Evolutionary conservation across 129 eudicot species (phyloP), one percentile per base, ranked within the genome.

Genomic region (Silybum marianum): DNA sequence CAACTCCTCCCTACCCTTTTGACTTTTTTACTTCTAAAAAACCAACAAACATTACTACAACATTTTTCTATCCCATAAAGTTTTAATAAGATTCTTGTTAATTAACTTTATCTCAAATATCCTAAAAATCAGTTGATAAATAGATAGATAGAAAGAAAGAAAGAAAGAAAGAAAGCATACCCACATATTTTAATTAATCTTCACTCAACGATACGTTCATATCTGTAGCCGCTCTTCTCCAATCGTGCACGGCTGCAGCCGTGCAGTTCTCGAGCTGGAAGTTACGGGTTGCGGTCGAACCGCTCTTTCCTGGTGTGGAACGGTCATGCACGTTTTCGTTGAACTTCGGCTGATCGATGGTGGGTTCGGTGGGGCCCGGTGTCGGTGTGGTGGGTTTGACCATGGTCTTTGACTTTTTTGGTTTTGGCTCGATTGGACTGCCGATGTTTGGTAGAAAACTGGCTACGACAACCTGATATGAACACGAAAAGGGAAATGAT

Each of bases 161-260:
- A n/a, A 32, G 6, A 32, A 3, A 28, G 1, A 28, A 32, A 65
- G 32, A 28, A 22, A 5, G 24, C 26, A 14, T 4, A 38, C 54
- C 54, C 24, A 42, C n/a, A 10, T 0, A 24, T 38, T 38, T 32
- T 28, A 28, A 28, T 32, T 28, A 77, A 12, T 83, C 86, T 77
- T 77, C 82, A 7, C 34, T 77, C 87, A 91, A 86, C 6, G 96
- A 78, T 79, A 88, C 92, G 71, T 93, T 93, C 85, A 93, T 93
- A 80, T 93, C 98, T 0, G 97, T 83, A 21, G 85, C 78, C 14
- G 88, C 63, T 76, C 78, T 87, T 62, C 91, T 84, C 75, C 85
- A 81, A 34, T 89, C 93, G 58, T 85, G 89, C 69, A 75, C 82
- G 66, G 58, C 23, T 80, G 83, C 71, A 60, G 40, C 11, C 60